Evolutionary conservation across 1,139 yeast species (phyloP).

Genomic region (Debaryomyces sp.): DNA sequence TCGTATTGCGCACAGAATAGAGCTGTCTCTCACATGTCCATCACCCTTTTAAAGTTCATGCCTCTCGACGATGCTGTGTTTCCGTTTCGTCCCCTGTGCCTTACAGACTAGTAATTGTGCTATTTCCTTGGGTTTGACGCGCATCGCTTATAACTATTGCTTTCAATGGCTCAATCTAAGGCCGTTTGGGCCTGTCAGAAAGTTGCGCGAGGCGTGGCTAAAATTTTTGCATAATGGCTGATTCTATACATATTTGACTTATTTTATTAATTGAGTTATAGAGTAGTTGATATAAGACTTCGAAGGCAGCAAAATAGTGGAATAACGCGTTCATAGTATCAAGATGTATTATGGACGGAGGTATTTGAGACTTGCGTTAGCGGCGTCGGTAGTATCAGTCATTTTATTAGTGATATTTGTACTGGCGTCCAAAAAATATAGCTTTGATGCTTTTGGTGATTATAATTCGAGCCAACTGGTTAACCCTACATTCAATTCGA

Average conservation of each 20-base stretch:
- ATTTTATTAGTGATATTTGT: background rate
- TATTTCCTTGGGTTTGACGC: background rate
- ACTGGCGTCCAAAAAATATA: background rate
- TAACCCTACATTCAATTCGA: background rate
- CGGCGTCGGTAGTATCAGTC: background rate
- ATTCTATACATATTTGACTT: background rate
- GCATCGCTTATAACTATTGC: background rate
- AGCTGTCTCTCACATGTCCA: background rate
- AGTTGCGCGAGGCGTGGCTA: constrained; percentile 1
- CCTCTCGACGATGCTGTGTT: background rate
- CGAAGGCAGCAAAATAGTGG: background rate
- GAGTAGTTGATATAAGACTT: background rate
- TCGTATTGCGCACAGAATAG: background rate
- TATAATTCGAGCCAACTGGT: background rate
- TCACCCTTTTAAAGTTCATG: background rate
- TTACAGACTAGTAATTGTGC: background rate
- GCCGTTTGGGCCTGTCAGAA: background rate
- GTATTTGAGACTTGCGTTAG: background rate
- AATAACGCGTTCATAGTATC: constrained; percentile 1
- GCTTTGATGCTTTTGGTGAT: background rate
- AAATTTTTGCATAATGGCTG: constrained; percentile 1
- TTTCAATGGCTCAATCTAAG: background rate
- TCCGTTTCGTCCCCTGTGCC: too few relatives aligned
- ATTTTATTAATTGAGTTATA: background rate
- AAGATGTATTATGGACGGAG: constrained; percentile 2